phyloP scores from a whole-genome alignment of 2,329 filamentous ascomycete species.

The Trichoderma sp. region DNA sequence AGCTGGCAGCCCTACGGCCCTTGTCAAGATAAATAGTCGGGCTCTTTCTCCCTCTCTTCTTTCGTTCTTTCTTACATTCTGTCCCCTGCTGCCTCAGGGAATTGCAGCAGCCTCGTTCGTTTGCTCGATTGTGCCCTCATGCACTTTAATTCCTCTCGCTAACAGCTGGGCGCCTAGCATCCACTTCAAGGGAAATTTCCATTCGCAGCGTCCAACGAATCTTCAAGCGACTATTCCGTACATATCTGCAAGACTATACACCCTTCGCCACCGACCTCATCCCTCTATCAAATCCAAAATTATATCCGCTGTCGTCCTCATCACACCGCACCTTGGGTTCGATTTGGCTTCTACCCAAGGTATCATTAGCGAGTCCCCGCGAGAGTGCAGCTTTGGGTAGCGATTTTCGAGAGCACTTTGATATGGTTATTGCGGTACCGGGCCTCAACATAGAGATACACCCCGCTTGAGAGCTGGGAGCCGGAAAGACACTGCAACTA shows the following conservation, averaged over 20 bases:
- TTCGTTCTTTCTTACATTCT: background rate
- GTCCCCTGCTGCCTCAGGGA: background rate
- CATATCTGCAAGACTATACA: background rate
- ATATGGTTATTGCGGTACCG: constrained; percentile 24
- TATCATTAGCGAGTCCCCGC: background rate
- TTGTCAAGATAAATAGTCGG: background rate
- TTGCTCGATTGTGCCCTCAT: background rate
- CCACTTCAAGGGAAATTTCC: background rate
- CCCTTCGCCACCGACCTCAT: background rate
- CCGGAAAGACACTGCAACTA: background rate
- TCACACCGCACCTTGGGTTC: background rate
- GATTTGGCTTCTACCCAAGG: background rate
- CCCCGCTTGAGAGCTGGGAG: background rate
- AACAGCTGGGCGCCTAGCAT: background rate
- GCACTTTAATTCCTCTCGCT: background rate
- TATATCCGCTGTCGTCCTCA: background rate
- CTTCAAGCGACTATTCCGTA: background rate
- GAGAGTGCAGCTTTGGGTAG: background rate
- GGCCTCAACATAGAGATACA: background rate
- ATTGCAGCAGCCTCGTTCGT: background rate
- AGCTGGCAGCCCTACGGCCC: background rate
- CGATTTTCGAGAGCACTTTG: constrained; percentile 1
- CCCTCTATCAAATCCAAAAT: background rate
- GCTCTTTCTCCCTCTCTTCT: background rate
- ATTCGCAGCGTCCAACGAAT: background rate